Evolutionary conservation across 768 basidiomycete species (phyloP), one percentile per base, ranked within the genome.

Genomic region (Nevesoporus exiguus): DNA sequence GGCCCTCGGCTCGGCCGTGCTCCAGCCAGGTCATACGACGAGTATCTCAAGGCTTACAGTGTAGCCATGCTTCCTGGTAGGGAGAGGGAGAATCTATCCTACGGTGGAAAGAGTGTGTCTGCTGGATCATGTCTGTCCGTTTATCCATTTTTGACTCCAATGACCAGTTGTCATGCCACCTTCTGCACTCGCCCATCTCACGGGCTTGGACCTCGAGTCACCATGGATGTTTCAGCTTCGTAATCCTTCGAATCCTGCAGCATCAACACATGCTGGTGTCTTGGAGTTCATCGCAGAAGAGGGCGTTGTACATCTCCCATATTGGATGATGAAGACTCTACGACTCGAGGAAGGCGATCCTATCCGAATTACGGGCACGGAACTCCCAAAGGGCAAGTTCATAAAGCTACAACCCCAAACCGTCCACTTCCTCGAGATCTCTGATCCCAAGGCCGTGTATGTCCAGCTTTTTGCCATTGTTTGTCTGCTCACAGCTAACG

Each of bases 291-390:
- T 98, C 60, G 96, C 97, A 3, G 88, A 97, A 52, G 96, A 98
- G 71, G 97, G 97, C 13, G 79, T 89, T 14, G 95, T 95, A 3
- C 89, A 98, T 76, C 77, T 99, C 15, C 97, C 97, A 0, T 89
- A 93, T 62, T 99, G 97, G 97, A 96, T 99, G 91, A 99, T 99
- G 96, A 94, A 90, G 75, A 94, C 93, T 5, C 76, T 99, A 19
- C 83, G 92, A 25, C 74, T 99, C 25, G 86, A 86, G 51, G 97
- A 99, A 72, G 97, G 97, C 13, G 97, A 98, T 74, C 85, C 93
- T 11, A 90, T 99, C 56, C 86, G 94, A 41, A 86, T 98, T 49
- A 94, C 88, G 6, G 94, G 96, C 8, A 80, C 88, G 2, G 85
- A 88, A 56, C 79, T 98, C 15, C 84, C 84, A 0, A 98, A 98